Evolutionary conservation across 2,329 filamentous ascomycete species (phyloP).

Genomic region (Alternaria sp.): DNA sequence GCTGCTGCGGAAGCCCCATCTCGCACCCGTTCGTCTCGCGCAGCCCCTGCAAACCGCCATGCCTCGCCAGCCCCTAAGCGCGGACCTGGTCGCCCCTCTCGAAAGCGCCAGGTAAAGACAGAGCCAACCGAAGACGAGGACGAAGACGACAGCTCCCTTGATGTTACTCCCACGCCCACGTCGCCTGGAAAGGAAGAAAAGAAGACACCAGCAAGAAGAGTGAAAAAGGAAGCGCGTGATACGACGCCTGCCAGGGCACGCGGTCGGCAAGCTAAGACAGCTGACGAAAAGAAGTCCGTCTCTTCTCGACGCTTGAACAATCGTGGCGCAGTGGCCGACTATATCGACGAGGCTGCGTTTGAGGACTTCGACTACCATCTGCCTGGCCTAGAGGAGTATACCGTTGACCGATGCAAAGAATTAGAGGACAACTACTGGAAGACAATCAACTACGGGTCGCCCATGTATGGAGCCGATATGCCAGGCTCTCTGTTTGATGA

Average conservation of each 20-base stretch:
- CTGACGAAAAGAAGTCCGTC: conserved; percentile 68
- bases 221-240: conserved; percentile 52
- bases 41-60: conserved; percentile 45
- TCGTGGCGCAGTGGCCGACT: conserved; percentile 76
- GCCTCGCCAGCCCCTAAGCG: conserved; percentile 56
- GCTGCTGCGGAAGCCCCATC: conserved; percentile 44
- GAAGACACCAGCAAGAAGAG: conserved; percentile 36
- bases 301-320: conserved; percentile 89
- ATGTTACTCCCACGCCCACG: conserved; percentile 54
- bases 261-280: conserved; percentile 58
- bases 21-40: conserved; percentile 47
- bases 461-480: conserved; percentile 96
- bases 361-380: conserved; percentile 90
- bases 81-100: conserved; percentile 59
- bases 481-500: conserved; percentile 95
- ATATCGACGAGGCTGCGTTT: conserved; percentile 89
- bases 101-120: conserved; percentile 34
- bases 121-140: conserved; percentile 43
- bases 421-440: conserved; percentile 97
- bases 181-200: conserved; percentile 56
- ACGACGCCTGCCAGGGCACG: conserved; percentile 63
- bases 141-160: conserved; percentile 42
- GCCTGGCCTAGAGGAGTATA: conserved; percentile 83
- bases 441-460: conserved; percentile 91
- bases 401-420: conserved; percentile 89